Conservation (phyloP, 768 basidiomycete species). For the Trametes villosa region DNA sequence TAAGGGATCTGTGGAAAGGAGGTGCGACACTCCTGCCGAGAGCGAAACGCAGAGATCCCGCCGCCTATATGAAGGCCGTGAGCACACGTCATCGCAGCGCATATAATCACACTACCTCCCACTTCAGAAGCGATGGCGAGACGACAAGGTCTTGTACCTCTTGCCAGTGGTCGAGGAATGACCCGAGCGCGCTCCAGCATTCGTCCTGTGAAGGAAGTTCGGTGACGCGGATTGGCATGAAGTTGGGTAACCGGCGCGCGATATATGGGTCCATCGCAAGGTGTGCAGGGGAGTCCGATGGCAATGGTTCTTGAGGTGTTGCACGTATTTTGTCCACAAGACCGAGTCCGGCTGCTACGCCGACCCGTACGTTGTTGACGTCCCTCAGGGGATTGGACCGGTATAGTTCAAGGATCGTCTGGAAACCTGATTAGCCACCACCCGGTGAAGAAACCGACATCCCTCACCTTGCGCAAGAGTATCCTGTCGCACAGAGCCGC, state of each 20-base stretch:
- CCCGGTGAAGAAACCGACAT: background rate
- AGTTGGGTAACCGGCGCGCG: constrained; percentile 66
- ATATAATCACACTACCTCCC: constrained; percentile 54
- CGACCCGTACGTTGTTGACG: constrained; percentile 39
- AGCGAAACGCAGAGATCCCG: constrained; percentile 52
- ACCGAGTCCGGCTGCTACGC: constrained; percentile 46
- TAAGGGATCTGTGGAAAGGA: constrained; percentile 66
- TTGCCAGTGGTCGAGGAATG: constrained; percentile 58
- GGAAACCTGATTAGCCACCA: background rate
- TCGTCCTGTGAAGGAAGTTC: constrained; percentile 50
- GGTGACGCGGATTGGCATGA: constrained; percentile 69
- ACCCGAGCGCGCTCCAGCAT: constrained; percentile 55
- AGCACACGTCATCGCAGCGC: background rate
- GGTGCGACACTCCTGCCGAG: constrained; percentile 41
- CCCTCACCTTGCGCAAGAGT: constrained; percentile 58
- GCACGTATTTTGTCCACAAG: constrained; percentile 46
- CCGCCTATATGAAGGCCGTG: constrained; percentile 39
- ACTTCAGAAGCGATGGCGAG: constrained; percentile 52
- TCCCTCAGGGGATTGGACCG: constrained; percentile 45
- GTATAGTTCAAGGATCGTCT: constrained; percentile 59
- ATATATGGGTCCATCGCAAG: constrained; percentile 70
- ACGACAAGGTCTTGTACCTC: constrained; percentile 53
- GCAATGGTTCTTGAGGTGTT: constrained; percentile 42
- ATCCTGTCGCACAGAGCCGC: constrained; percentile 57
- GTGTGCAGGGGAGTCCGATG: constrained; percentile 49